Conservation (phyloP, 2,329 filamentous ascomycete species). For the Colletotrichum truncatum region DNA sequence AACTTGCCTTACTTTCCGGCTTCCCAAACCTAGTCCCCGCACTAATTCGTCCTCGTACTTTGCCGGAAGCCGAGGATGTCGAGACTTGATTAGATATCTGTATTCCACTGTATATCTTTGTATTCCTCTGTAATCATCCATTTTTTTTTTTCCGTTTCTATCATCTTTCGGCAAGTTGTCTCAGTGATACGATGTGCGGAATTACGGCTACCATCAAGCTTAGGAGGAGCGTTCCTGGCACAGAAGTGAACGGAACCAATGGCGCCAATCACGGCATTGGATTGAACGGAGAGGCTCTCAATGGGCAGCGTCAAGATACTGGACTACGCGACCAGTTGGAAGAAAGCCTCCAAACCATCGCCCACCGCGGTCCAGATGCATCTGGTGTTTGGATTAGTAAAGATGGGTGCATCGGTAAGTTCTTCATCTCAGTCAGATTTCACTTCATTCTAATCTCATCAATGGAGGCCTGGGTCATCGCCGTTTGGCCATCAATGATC, state of each 20-base stretch:
- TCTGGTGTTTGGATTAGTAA: slow-evolving; percentile 38
- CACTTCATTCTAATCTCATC: not conserved
- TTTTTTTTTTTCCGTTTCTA: not conserved
- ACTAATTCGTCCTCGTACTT: too few species aligned
- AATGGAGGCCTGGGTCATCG: slow-evolving; percentile 52
- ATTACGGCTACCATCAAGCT: slow-evolving; percentile 17
- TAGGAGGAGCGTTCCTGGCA: not conserved
- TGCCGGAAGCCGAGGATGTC: too few species aligned
- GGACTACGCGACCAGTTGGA: not conserved
- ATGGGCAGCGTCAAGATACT: not conserved
- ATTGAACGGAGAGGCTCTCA: not conserved
- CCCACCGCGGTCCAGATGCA: slow-evolving; percentile 42
- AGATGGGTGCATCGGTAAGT: slow-evolving; percentile 12
- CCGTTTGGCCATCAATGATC: slow-evolving; percentile 61
- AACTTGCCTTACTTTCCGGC: too few species aligned
- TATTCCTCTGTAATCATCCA: too few species aligned
- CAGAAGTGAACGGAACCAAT: not conserved
- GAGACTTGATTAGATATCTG: too few species aligned
- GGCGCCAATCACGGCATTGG: not conserved
- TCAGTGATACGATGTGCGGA: slow-evolving; percentile 12
- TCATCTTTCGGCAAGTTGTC: too few species aligned
- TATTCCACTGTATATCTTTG: too few species aligned
- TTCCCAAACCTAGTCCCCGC: too few species aligned
- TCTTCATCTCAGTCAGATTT: not conserved
- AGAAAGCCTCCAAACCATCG: slow-evolving; percentile 30